Evolutionary conservation across 345 rosid species (phyloP), one percentile per base, ranked within the genome.

Genomic region (Brassica incana): DNA sequence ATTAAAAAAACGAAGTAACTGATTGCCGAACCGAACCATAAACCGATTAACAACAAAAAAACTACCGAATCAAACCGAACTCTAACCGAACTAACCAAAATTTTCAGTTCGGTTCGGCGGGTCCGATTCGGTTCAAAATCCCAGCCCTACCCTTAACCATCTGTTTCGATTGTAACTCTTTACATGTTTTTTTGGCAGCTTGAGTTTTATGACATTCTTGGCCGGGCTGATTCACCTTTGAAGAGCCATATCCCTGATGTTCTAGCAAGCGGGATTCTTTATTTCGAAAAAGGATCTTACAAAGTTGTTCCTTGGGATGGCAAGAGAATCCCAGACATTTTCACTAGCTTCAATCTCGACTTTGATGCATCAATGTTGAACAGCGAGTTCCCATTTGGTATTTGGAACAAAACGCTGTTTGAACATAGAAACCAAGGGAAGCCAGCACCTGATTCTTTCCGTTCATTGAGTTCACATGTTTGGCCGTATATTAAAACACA

Each of bases 401-500:
- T 94, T 73, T 90, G 94, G 97, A 88, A 85, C 81, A 94, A 91
- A 85, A 90, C 88, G 63, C 84, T 77, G 23, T 83, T 83, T 65
- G 92, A 92, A 82, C 84, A 74, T 52, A 88, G 77, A 78, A 88
- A 69, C 80, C 88, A 83, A 29, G 87, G 87, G 76, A 83, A 79
- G 64, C 79, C 85, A 74, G 62, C 66, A 35, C 67, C 75, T 8
- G 87, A 84, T 65, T 77, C 81, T 67, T 64, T 65, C 56, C 68
- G 81, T 75, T 77, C 87, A 52, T 73, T 85, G 67, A 75, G 85
- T 74, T 72, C 87, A 29, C 73, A 77, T 35, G 83, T 92, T 77
- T 94, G 97, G 95, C 99, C 97, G 25, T 92, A 84, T 78, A 83
- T 92, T 45, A 89, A 92, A 81, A 94, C 94, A 30, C 91, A 82